phyloP scores from a whole-genome alignment of 768 basidiomycete genomes.

The Podaxis mareebaensis region DNA sequence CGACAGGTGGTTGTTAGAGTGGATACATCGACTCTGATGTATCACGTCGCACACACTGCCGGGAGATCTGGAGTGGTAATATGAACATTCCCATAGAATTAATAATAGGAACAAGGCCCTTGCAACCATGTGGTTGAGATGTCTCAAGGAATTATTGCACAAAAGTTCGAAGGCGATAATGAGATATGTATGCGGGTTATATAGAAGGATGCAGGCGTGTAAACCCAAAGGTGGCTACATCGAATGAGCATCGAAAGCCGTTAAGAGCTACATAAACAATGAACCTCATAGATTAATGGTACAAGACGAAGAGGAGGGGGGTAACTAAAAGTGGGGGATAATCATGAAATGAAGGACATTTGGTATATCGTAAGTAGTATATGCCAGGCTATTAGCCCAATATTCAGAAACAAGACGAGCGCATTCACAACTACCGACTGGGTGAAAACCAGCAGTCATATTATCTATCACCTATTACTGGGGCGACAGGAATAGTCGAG shows the following conservation, averaged over 20 bases:
- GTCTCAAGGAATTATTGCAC: neutral
- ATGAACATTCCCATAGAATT: too few species aligned
- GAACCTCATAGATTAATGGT: constrained; percentile 15
- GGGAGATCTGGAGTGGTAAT: too few species aligned
- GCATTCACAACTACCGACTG: neutral
- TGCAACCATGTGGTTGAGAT: too few species aligned
- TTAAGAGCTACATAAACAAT: constrained; percentile 13
- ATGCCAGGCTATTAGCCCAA: neutral
- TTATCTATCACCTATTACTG: constrained; percentile 2
- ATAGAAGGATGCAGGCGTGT: neutral
- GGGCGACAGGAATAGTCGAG: neutral
- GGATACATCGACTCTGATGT: too few species aligned
- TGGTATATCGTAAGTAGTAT: constrained; percentile 6
- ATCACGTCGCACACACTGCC: too few species aligned
- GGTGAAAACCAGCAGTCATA: neutral
- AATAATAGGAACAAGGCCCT: too few species aligned
- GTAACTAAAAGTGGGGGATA: neutral
- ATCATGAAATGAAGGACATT: neutral
- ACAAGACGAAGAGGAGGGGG: neutral
- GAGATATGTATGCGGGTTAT: neutral
- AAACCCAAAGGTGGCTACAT: neutral
- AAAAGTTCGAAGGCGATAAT: neutral
- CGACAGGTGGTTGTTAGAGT: too few species aligned
- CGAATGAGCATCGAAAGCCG: neutral
- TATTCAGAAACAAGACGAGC: neutral